Conservation (phyloP, 140 eudicot genomes). For the Senecio squalidus region DNA sequence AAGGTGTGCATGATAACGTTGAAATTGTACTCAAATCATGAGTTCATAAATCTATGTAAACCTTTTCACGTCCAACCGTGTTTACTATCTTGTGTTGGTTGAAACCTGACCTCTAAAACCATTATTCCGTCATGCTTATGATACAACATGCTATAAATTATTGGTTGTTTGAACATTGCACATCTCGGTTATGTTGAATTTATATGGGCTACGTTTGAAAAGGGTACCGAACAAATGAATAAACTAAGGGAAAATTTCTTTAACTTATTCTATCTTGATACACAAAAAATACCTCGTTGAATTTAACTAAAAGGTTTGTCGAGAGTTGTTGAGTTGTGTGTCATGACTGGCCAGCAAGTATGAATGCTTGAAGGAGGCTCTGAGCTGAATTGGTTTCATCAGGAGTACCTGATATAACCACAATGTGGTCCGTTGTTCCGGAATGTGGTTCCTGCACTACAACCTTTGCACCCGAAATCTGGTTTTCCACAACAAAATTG, state of each 20-base stretch:
- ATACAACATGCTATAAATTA: not conserved
- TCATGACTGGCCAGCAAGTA: slow-evolving; percentile 60
- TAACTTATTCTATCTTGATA: not conserved
- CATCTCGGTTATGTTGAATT: not conserved
- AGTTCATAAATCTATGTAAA: not conserved
- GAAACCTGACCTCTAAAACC: not conserved
- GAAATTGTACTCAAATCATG: slow-evolving; percentile 46
- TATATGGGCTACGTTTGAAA: not conserved
- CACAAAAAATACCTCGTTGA: not conserved
- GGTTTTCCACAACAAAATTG: slow-evolving; percentile 14
- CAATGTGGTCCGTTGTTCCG: slow-evolving; percentile 46
- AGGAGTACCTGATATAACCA: slow-evolving; percentile 75
- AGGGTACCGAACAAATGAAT: not conserved
- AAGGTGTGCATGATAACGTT: slow-evolving; percentile 93
- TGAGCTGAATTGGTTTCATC: slow-evolving; percentile 83
- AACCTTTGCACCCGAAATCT: slow-evolving; percentile 96
- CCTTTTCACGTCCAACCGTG: not conserved
- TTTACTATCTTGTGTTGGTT: not conserved
- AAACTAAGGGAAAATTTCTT: not conserved
- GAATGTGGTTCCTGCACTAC: slow-evolving; percentile 50
- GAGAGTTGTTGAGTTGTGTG: not conserved
- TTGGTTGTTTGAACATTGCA: not conserved
- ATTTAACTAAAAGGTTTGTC: not conserved
- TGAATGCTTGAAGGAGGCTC: slow-evolving; percentile 90
- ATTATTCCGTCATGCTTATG: not conserved